Evolutionary conservation across 257 asterid species (phyloP).

Genomic region (Scutellaria galericulata): DNA sequence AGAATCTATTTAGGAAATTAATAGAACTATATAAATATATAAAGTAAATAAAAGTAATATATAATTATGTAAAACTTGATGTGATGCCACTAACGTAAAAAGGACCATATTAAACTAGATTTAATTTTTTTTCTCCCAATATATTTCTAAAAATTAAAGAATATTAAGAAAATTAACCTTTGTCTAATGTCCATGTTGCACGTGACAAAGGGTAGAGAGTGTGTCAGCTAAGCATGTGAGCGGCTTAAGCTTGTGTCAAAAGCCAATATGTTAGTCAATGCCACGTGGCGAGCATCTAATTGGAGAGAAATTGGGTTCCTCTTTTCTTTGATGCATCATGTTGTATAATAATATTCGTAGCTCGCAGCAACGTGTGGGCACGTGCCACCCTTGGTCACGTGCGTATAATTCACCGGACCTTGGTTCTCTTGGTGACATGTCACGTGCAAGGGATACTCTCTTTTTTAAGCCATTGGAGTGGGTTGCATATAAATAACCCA

Average conservation of each 20-base stretch:
- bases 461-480: not conserved
- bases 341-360: constrained; percentile 31
- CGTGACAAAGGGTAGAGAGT: constrained; percentile 41
- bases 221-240: constrained; percentile 51
- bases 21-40: too few species aligned
- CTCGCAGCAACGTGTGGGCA: constrained; percentile 50
- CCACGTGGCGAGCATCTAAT: constrained; percentile 45
- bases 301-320: not conserved
- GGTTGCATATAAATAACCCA: not conserved
- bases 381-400: constrained; percentile 47
- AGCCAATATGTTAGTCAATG: constrained; percentile 46
- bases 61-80: too few species aligned
- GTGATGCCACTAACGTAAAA: too few species aligned
- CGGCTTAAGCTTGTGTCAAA: constrained; percentile 35
- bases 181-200: constrained; percentile 32
- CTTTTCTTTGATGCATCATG: constrained; percentile 27
- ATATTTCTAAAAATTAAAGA: not conserved
- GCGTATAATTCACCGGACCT: constrained; percentile 36
- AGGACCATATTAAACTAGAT: too few species aligned
- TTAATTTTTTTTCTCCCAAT: too few species aligned
- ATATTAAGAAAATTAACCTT: not conserved
- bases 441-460: constrained; percentile 42
- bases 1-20: too few species aligned
- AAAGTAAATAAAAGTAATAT: too few species aligned
- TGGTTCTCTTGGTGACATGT: constrained; percentile 31